Base-by-base conservation (phyloP, 331 rosid genomes). In the Rosa hybrid region DNA sequence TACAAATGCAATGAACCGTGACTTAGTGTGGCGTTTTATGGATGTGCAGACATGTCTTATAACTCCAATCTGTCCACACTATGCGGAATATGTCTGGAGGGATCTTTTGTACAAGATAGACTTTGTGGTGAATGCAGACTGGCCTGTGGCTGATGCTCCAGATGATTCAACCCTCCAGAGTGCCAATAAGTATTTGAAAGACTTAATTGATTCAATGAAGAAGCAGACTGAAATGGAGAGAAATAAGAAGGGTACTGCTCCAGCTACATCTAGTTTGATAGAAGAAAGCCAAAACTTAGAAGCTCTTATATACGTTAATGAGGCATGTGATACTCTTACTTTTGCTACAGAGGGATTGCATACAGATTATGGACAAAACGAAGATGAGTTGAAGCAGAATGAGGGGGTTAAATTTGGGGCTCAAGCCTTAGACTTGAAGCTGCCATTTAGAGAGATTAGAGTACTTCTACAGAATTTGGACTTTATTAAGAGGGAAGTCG, bases 1-100 rank as follows among this genome's bases (percentile, higher is more conserved):
- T 27, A 62, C 81, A 68, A 90, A 88, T 18, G 97, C 98, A 64
- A 83, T 77, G 88, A 95, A 93, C 85, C 90, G 68, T 75, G 93
- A 95, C 16, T 82, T 95, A 70, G 94, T 93, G 70, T 75, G 84
- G 90, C 97, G 81, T 39, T 95, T 89, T 86, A 95, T 95, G 96
- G 98, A 95, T 84, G 96, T 90, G 84, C 99, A 95, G 86, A 90
- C 98, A 8, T 93, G 98, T 62, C 94, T 95, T 57, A 60, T 95
- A 30, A 86, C 92, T 85, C 99, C 98, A 74, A 93, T 95, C 48
- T 95, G 99, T 80, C 99, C 97, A 0, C 98, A 95, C 81, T 95
- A 95, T 88, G 94, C 93, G 8, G 99, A 95, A 79, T 88, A 87
- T 83, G 87, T 91, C 65, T 95, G 99, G 99, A 89, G 91, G 84